Base-by-base conservation (phyloP, 352 stramenopile species). In the Pseudoperonospora humuli region DNA sequence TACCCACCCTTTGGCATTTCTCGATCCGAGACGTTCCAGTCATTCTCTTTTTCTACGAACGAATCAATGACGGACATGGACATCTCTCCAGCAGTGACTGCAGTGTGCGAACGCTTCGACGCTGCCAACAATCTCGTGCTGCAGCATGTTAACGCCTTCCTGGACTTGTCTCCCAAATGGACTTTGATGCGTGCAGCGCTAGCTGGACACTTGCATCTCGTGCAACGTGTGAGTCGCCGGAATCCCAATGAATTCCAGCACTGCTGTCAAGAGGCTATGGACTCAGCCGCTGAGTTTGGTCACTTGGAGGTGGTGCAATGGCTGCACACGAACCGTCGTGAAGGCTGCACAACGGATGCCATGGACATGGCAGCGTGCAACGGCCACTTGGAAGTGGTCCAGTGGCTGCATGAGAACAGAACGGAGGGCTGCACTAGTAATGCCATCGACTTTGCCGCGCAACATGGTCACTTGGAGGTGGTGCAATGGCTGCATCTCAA, bases 371-470 rank as follows among this genome's bases (percentile, higher is more conserved):
- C 73, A 3, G 73, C 73, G 5, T 47, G 47, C 17, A 80, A 80
- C 40, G 73, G 73, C 7, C 70, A 85, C 36, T 29, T 82, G 14
- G 19, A 54, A 0, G 54, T 80, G 15, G 66, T 85, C 6, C 50
- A 81, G 40, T 88, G 73, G 73, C 56, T 88, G 9, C 75, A 88
- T n/a, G 32, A 26, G 3, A 46, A 85, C 34, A 61, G 70, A 2
- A 56, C 11, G 2, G 73, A 85, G 46, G 72, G 72, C n/a, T 84
- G 70, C 48, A 83, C 70, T 11, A 45, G 45, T 6, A 59, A 64
- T 31, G 75, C 75, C 11, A 85, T 88, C 45, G 75, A 88, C 49
- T 81, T 79, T 55, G 75, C 75, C 0, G 70, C 75, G 0, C 52
- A 71, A 17, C 46, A 72, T 26, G 75, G 75, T 7, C 66, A 87